Conservation (phyloP, 768 basidiomycete genomes). For the Naematelia aurantialba region DNA sequence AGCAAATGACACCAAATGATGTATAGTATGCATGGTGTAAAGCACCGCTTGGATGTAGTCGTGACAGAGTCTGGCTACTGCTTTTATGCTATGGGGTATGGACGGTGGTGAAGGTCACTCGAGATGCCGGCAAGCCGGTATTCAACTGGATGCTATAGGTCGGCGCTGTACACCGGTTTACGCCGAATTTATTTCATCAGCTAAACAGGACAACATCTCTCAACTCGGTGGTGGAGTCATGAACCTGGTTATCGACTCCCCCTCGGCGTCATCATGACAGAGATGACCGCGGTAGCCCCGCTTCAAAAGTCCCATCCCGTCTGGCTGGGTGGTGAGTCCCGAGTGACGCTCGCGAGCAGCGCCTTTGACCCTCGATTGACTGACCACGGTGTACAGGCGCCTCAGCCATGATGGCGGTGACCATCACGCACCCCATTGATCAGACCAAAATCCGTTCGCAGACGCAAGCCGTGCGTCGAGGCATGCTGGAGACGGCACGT, state of each 20-base stretch:
- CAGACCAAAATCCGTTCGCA: slow-evolving; percentile 29
- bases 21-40: not conserved
- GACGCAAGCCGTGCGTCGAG: slow-evolving; percentile 13
- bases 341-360: not conserved
- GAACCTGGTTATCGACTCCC: not conserved
- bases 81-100: no score
- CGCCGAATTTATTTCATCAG: no score
- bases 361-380: not conserved
- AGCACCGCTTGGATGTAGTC: no score
- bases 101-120: not conserved
- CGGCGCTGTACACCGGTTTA: not conserved
- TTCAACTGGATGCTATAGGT: not conserved
- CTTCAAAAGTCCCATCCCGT: not conserved
- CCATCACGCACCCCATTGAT: slow-evolving; percentile 31
- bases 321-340: slow-evolving; percentile 23
- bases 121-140: not conserved
- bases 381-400: slow-evolving; percentile 12
- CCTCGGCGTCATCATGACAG: not conserved
- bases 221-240: not conserved
- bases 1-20: no score
- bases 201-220: no score
- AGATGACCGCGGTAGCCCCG: not conserved
- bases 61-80: no score
- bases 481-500: slow-evolving; percentile 15
- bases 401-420: slow-evolving; percentile 26